A percentile compares a stretch with the other conserved stretches of the same genome.
Conservation (phyloP, 805 yeast species). For the Candida schatavii region DNA sequence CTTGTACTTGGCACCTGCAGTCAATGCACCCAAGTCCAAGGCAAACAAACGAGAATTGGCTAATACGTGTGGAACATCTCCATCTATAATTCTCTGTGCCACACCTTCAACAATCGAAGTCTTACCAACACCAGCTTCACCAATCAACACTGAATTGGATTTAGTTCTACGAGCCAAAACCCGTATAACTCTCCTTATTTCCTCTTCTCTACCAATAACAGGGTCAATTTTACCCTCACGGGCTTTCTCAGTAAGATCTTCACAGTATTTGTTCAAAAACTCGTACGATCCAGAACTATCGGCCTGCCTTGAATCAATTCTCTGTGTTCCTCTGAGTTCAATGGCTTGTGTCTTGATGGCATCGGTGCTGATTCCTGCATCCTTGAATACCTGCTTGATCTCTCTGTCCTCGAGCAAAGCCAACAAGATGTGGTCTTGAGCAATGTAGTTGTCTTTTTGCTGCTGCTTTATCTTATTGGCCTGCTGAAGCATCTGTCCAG, state of each 20-base stretch:
- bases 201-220: slow-evolving; percentile 98
- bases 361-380: slow-evolving; percentile 63
- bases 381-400: slow-evolving; percentile 69
- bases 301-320: slow-evolving; percentile 91
- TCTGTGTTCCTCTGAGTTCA: slow-evolving; percentile 81
- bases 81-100: slow-evolving; percentile 93
- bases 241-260: slow-evolving; percentile 91
- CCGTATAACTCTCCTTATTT: slow-evolving; percentile 90
- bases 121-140: slow-evolving; percentile 99
- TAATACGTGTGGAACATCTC: slow-evolving; percentile 88
- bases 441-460: slow-evolving; percentile 88
- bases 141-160: slow-evolving; percentile 93
- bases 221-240: slow-evolving; percentile 95
- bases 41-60: slow-evolving; percentile 80
- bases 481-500: slow-evolving; percentile 68
- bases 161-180: slow-evolving; percentile 96
- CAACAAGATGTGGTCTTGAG: slow-evolving; percentile 88
- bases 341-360: slow-evolving; percentile 74
- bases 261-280: slow-evolving; percentile 84
- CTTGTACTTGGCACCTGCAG: slow-evolving; percentile 98
- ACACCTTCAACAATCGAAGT: slow-evolving; percentile 98
- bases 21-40: slow-evolving; percentile 90
- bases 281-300: slow-evolving; percentile 85
- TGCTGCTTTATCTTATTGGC: slow-evolving; percentile 78
- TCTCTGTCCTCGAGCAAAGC: slow-evolving; percentile 81